These are phyloP conservation scores for Russula emetica DNA, from an alignment of 768 basidiomycete species.

Conservation along the genomic window DNA sequence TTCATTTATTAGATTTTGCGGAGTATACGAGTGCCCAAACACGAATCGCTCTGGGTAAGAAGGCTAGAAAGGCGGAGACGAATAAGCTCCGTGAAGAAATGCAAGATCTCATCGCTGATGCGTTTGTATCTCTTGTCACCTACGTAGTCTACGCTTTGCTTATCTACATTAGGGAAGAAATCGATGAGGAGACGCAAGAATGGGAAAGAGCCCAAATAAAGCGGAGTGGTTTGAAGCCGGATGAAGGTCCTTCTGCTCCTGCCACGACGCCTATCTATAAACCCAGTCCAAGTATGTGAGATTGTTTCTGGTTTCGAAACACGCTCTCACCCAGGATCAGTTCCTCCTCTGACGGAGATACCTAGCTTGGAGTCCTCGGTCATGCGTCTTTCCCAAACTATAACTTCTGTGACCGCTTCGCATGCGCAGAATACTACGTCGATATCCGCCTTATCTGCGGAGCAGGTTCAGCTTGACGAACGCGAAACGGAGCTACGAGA, in stretches of 20 bases:
- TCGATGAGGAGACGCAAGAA: slow-evolving; percentile 78
- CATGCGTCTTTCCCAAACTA: slow-evolving; percentile 53
- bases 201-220: slow-evolving; percentile 85
- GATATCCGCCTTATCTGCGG: slow-evolving; percentile 53
- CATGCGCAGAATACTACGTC: slow-evolving; percentile 59
- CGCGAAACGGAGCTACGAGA: slow-evolving; percentile 71
- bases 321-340: slow-evolving; percentile 38
- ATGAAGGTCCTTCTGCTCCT: slow-evolving; percentile 36
- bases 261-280: slow-evolving; percentile 59
- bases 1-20: slow-evolving; percentile 56
- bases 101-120: slow-evolving; percentile 78
- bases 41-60: slow-evolving; percentile 80
- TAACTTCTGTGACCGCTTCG: slow-evolving; percentile 59
- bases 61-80: slow-evolving; percentile 68
- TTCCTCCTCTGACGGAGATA: slow-evolving; percentile 59
- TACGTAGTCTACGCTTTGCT: slow-evolving; percentile 14
- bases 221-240: slow-evolving; percentile 57
- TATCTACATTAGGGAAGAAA: slow-evolving; percentile 52
- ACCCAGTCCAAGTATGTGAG: slow-evolving; percentile 61
- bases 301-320: neutral
- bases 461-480: slow-evolving; percentile 57
- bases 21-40: slow-evolving; percentile 87
- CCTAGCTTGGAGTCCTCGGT: slow-evolving; percentile 62
- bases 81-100: slow-evolving; percentile 62
- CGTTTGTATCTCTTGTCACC: slow-evolving; percentile 44